Evolutionary conservation across 768 basidiomycete species (phyloP).

Genomic region (Lactarius vividus): DNA sequence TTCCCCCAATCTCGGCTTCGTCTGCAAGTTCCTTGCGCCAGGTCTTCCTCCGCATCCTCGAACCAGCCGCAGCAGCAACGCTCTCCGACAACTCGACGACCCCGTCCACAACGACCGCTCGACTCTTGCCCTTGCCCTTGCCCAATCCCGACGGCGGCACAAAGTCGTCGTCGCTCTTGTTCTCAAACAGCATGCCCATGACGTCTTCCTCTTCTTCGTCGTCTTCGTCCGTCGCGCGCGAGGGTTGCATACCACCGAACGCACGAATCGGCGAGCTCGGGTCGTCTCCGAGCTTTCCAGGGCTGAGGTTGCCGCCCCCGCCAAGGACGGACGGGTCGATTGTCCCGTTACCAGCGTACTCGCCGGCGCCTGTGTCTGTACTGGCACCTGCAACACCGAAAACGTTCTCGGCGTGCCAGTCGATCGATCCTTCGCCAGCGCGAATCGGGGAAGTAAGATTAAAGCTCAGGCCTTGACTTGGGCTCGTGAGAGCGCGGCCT

Average conservation of each 20-base stretch:
- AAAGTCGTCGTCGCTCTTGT: neutral
- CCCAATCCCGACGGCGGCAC: neutral
- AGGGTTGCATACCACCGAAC: neutral
- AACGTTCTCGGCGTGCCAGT: neutral
- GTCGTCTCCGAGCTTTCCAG: neutral
- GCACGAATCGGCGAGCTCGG: neutral
- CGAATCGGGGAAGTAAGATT: neutral
- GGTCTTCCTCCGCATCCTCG: constrained; percentile 12
- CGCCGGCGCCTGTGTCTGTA: neutral
- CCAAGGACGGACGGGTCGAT: constrained; percentile 25
- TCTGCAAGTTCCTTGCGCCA: constrained; percentile 19
- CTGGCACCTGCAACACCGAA: neutral
- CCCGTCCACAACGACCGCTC: neutral
- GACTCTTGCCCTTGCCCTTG: neutral
- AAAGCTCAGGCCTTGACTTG: neutral
- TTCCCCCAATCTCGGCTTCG: neutral
- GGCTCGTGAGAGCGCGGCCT: neutral
- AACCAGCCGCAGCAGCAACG: neutral
- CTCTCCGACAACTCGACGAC: neutral
- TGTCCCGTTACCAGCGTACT: constrained; percentile 21
- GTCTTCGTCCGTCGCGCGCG: neutral
- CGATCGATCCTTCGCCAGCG: neutral
- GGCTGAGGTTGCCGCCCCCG: constrained; percentile 4
- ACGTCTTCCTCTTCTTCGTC: constrained; percentile 13
- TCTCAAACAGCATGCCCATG: neutral